phyloP scores from a whole-genome alignment of 1,139 yeast genomes.

The Hansenula lynferdii region DNA sequence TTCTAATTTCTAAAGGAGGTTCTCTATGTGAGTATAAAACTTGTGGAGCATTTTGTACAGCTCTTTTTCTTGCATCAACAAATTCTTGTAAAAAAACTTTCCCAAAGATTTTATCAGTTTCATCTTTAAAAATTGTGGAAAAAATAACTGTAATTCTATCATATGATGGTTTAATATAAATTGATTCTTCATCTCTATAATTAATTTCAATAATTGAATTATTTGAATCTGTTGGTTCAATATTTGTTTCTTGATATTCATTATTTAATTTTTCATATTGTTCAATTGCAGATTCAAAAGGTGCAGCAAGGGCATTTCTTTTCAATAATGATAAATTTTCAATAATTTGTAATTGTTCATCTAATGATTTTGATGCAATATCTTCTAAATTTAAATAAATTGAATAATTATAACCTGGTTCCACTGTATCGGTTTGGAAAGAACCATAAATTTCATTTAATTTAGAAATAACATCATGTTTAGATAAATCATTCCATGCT shows the following conservation, averaged over 20 bases:
- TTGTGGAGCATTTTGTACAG: slow-evolving; percentile 98
- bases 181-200: slow-evolving; percentile 92
- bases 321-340: slow-evolving; percentile 69
- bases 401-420: slow-evolving; percentile 81
- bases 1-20: slow-evolving; percentile 85
- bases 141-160: slow-evolving; percentile 97
- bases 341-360: slow-evolving; percentile 46
- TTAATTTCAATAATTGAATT: slow-evolving; percentile 68
- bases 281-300: slow-evolving; percentile 81
- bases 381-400: slow-evolving; percentile 57
- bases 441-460: slow-evolving; percentile 38
- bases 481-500: slow-evolving; percentile 68
- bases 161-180: slow-evolving; percentile 85
- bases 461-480: slow-evolving; percentile 55
- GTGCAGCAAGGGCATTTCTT: slow-evolving; percentile 87
- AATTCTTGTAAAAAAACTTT: slow-evolving; percentile 95
- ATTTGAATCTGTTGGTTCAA: slow-evolving; percentile 38
- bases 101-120: slow-evolving; percentile 93
- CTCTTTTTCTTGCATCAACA: slow-evolving; percentile 94
- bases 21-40: slow-evolving; percentile 86
- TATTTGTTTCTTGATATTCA: slow-evolving; percentile 41
- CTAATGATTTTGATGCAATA: slow-evolving; percentile 35
- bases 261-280: slow-evolving; percentile 70
- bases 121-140: slow-evolving; percentile 92
- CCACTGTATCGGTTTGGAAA: slow-evolving; percentile 39